Evolutionary conservation across 1,284 basidiomycete genomes (phyloP), one percentile per base, ranked within the genome.

Genomic region (Trametes versicolor): DNA sequence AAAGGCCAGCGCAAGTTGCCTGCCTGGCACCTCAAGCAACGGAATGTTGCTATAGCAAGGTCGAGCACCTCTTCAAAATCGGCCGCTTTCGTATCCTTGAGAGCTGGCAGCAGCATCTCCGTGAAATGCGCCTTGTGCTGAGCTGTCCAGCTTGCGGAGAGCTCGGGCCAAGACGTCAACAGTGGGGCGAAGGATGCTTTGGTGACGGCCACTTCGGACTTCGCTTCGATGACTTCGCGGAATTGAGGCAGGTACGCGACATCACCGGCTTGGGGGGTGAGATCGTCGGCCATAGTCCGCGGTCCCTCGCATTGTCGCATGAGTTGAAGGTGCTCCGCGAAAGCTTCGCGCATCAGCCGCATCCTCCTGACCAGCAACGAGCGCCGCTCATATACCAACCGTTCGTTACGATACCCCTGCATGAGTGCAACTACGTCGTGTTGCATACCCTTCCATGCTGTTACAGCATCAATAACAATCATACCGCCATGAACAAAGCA

Each of bases 231-330:
- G 10, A 63, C 10, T 21, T 43, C 49, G 29, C 50, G 56, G 13
- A 63, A 43, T 13, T 34, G 56, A 0, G 62, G 62, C 56, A 59
- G 36, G 48, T 52, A 43, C 12, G 62, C 62, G 39, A 63, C 29
- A 45, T 63, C 56, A 10, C 25, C 21, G 41, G 45, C 41, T 13
- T 15, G 19, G 23, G 56, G 62, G n/a, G 41, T 19, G 49, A 34
- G 45, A n/a, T 51, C 54, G 43, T 61, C 60, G 17, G 15, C 39
- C n/a, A 9, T 4, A 2, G 50, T 36, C 39, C 6, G 39, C 39
- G 15, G 15, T 17, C 39, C 8, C 15, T 41, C 39, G 15, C 12
- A 9, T 17, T 17, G 39, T 41, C 39, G 12, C 15, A 17, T 4
- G 39, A 15, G 12, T 41, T 17, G 8, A 17, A 41, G 6, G 17